Evolutionary conservation across 2,329 filamentous ascomycete genomes (phyloP), one percentile per base, ranked within the genome.

Genomic region (Colletotrichum navitas): DNA sequence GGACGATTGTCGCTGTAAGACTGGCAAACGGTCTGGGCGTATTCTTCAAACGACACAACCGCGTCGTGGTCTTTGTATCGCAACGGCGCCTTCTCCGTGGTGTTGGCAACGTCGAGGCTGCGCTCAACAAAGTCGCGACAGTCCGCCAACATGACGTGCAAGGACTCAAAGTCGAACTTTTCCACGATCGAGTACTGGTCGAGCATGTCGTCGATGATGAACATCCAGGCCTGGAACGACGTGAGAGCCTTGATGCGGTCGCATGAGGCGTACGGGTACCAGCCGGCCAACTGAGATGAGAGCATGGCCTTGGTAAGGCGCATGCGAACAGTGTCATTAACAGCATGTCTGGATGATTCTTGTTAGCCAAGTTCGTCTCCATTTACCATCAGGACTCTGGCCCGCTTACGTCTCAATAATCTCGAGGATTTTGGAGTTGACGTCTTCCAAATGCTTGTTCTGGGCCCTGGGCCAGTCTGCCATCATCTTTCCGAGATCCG

Each of bases 271-370:
- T 67, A 71, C 0, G 68, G 63, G 21, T 71, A 71, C 68, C 68
- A 71, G 14, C 68, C 63, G 2, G 68, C 29, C 36, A 71, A n/a
- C 16, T 71, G 68, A 16, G 29, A 16, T n/a, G 68, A 71, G 1
- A 71, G 43, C 68, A 67, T 71, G 24, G 68, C 68, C 26, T 68
- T 71, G n/a, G 68, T 71, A 2, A 71, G 58, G 14, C 68, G 68
- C 36, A 45, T 63, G 14, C 68, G 63, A 16, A 71, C 64, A 5
- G 63, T 67, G 10, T 71, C 56, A 2, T 68, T 71, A 2, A 71
- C 63, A 5, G 68, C 68, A 12, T 71, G 68, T 2, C 68, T 67
- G 10, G 21, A 21, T 21, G 5, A 41, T 16, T 41, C 16, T 16
- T 16, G 12, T 41, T 41, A 41, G 12, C 14, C 5, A 41, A 5